phyloP scores from a whole-genome alignment of 129 eudicot species.

The carrot (Daucus carota) region DH1_v3.0 NC_030382.2:51211001-51211500 shows the following conservation, averaged over 20 bases:
- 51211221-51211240: slow-evolving; percentile 53
- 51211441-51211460: slow-evolving; percentile 17
- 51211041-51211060: slow-evolving; percentile 58
- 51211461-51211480: slow-evolving; percentile 32
- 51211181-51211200: slow-evolving; percentile 72
- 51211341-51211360: slow-evolving; percentile 75
- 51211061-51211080: slow-evolving; percentile 67
- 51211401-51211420: slow-evolving; percentile 30
- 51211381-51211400: slow-evolving; percentile 43
- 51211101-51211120: slow-evolving; percentile 59
- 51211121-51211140: slow-evolving; percentile 61
- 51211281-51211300: slow-evolving; percentile 76
- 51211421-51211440: slow-evolving; percentile 23
- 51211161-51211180: slow-evolving; percentile 48
- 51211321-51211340: slow-evolving; percentile 68
- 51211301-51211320: slow-evolving; percentile 69
- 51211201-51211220: slow-evolving; percentile 56
- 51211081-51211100: slow-evolving; percentile 66
- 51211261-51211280: slow-evolving; percentile 74
- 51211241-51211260: slow-evolving; percentile 66
- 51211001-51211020: slow-evolving; percentile 74
- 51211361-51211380: slow-evolving; percentile 67
- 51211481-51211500: slow-evolving; percentile 73
- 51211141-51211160: slow-evolving; percentile 47
- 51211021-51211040: slow-evolving; percentile 65